Conservation (phyloP, 805 yeast species). For the Metschnikowia kofuensis region DNA sequence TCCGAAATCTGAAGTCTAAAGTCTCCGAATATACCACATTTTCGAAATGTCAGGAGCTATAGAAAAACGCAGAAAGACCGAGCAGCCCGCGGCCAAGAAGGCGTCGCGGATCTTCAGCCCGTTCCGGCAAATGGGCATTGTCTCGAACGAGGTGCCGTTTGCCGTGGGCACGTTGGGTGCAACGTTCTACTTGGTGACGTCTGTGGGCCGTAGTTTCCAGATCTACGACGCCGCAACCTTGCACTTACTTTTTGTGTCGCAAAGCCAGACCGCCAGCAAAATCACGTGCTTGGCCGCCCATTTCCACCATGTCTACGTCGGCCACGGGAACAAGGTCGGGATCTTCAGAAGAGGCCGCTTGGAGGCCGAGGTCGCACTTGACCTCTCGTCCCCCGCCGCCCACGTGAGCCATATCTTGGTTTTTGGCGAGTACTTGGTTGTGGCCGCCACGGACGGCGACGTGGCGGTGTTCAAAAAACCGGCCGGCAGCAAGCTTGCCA, state of each 20-base stretch:
- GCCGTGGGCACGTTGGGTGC: constrained; percentile 87
- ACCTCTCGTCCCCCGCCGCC: constrained; percentile 20
- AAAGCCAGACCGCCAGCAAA: constrained; percentile 64
- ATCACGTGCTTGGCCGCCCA: constrained; percentile 76
- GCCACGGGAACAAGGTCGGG: constrained; percentile 68
- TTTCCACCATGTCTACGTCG: constrained; percentile 79
- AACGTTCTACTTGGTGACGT: constrained; percentile 82
- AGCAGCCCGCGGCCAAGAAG: constrained; percentile 8
- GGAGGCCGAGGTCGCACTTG: constrained; percentile 28
- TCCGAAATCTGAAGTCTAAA: not conserved
- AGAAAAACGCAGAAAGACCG: constrained; percentile 35
- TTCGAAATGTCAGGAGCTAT: constrained; percentile 8
- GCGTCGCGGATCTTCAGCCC: constrained; percentile 67
- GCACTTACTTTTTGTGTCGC: constrained; percentile 82
- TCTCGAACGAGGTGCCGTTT: constrained; percentile 82
- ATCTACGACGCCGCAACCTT: constrained; percentile 88
- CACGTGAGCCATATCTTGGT: constrained; percentile 49
- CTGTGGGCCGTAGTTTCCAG: constrained; percentile 87
- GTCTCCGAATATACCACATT: not conserved
- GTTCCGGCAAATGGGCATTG: constrained; percentile 81
- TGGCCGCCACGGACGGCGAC: constrained; percentile 39
- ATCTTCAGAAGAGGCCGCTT: constrained; percentile 79
- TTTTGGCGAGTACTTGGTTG: constrained; percentile 79
- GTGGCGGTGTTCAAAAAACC: constrained; percentile 56
- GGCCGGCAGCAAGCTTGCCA: constrained; percentile 43